Conservation (phyloP, 768 basidiomycete species). For the Podaxis carcinomalis region DNA sequence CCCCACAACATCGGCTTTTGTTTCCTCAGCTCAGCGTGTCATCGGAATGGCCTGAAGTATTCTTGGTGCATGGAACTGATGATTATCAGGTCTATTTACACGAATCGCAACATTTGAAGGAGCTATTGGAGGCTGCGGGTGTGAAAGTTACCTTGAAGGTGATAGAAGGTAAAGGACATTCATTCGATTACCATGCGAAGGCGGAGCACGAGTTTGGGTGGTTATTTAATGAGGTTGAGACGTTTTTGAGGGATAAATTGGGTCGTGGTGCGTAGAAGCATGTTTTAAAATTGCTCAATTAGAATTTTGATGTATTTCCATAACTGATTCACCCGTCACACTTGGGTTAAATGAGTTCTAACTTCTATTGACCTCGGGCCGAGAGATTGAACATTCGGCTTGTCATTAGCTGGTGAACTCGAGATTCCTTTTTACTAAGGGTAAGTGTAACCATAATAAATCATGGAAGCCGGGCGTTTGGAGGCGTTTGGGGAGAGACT, state of each 20-base stretch:
- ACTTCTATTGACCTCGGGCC: too few relatives aligned
- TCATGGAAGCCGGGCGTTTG: too few relatives aligned
- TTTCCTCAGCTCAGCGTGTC: conserved; percentile 43
- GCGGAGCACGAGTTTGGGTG: conserved; percentile 29
- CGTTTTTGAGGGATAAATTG: background rate
- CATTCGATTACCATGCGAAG: conserved; percentile 46
- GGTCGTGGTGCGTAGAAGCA: background rate
- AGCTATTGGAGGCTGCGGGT: conserved; percentile 24
- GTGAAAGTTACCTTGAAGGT: conserved; percentile 24
- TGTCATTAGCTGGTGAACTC: too few relatives aligned
- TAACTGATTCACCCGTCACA: too few relatives aligned
- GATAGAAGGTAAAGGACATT: conserved; percentile 38
- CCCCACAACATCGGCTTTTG: conserved; percentile 25
- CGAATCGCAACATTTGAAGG: conserved; percentile 35
- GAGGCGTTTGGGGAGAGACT: too few relatives aligned
- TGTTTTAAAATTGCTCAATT: background rate
- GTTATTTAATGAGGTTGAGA: conserved; percentile 10
- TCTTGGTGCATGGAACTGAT: conserved; percentile 42
- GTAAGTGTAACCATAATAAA: too few relatives aligned
- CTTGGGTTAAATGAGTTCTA: too few relatives aligned
- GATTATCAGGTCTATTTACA: conserved; percentile 41
- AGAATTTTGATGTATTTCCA: background rate
- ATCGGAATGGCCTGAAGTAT: conserved; percentile 38
- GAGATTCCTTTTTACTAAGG: too few relatives aligned
- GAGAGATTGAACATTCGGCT: too few relatives aligned